Base-by-base conservation (phyloP, 2,329 filamentous ascomycete species). In the Fusarium duplospermum region DNA sequence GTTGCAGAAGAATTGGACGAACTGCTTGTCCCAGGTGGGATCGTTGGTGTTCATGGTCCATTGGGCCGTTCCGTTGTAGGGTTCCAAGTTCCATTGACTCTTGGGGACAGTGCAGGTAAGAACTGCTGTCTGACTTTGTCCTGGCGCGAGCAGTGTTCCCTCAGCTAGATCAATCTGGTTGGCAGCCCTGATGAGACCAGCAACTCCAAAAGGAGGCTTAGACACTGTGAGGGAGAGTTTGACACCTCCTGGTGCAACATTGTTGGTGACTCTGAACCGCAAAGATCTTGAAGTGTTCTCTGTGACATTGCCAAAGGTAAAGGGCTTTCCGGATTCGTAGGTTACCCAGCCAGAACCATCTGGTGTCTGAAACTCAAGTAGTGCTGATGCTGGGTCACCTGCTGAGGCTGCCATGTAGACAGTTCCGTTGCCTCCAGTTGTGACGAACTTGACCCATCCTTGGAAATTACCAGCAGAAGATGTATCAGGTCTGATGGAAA, bases 31-130 rank as follows among this genome's bases (percentile, higher is more conserved):
- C 60, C 87, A 84, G 2, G 76, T 78, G 0, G 86, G 85, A 65
- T 90, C 89, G 61, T 89, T 88, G 54, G 87, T 87, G 77, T 90
- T 91, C 76, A 91, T 84, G 0, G 86, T 89, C 89, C 89, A 91
- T 3, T 81, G 76, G 0, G 88, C 87, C 0, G 79, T 81, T 4
- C 86, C 86, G 5, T 81, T 82, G 70, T 87, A 89, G 0, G 86
- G 78, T n/a, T 88, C 83, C 2, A 84, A 80, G 72, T 91, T 90
- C 83, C 89, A 88, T 70, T 90, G 89, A 0, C 84, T 83, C 77
- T 89, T 89, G 10, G 89, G 88, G 0, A 87, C 87, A 2, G 87
- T 84, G 73, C 89, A 91, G 68, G 86, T 87, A 9, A 91, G 78
- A 0, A 82, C 84, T 3, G 89, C 89, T 1, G 85, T 87, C 2